phyloP scores from a whole-genome alignment of 306 rosid species.

The Citrullus colocynthis region DNA sequence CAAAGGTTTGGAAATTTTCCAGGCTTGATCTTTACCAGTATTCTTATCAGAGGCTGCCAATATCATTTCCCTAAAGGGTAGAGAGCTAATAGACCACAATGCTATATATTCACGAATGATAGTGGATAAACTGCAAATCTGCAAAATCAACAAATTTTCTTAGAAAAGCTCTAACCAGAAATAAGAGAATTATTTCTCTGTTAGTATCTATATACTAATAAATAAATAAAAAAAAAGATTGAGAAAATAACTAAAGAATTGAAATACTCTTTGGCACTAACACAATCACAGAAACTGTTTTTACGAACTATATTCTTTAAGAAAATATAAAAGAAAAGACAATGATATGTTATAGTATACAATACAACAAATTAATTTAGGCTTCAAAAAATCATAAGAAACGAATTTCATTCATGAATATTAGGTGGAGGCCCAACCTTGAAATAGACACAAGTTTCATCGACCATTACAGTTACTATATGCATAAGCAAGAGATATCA shows the following conservation, averaged over 20 bases:
- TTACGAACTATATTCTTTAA: neutral
- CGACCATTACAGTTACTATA: neutral
- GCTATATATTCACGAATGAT: slow-evolving; percentile 78
- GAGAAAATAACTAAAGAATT: neutral
- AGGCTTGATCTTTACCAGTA: slow-evolving; percentile 35
- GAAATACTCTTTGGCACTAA: neutral
- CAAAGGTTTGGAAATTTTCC: slow-evolving; percentile 68
- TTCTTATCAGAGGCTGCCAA: slow-evolving; percentile 38
- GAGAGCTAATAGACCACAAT: slow-evolving; percentile 40
- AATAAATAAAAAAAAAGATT: neutral
- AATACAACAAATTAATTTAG: neutral
- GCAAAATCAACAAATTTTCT: slow-evolving; percentile 14
- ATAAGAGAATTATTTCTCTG: neutral
- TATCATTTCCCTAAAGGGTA: slow-evolving; percentile 80
- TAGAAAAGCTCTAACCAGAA: neutral
- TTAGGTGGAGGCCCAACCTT: neutral
- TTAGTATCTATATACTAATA: neutral
- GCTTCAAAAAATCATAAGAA: neutral
- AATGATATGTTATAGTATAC: neutral
- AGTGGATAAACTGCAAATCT: slow-evolving; percentile 90
- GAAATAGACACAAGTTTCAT: neutral
- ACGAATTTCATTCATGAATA: neutral
- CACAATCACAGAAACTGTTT: neutral
- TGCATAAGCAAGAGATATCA: neutral
- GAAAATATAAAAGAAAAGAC: neutral